Conservation (phyloP, 768 basidiomycete genomes). For the Rhodotorula taiwanensis region DNA sequence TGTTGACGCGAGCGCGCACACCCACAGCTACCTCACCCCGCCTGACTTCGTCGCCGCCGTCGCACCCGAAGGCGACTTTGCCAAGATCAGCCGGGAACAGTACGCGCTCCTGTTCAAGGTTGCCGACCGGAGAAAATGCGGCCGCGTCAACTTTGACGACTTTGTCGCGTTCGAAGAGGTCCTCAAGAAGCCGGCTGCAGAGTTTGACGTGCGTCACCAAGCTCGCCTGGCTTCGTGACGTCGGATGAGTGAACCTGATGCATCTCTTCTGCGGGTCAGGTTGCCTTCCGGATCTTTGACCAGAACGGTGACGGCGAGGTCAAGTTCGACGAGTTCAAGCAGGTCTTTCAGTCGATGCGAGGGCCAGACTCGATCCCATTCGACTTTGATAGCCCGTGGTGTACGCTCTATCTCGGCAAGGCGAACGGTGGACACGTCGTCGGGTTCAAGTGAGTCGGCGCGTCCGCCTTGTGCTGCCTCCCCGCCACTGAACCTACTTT, state of each 20-base stretch:
- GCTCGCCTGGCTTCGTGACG: not conserved
- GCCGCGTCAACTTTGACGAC: slow-evolving; percentile 85
- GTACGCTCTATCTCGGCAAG: slow-evolving; percentile 90
- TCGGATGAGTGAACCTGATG: slow-evolving; percentile 4
- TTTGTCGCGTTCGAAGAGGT: slow-evolving; percentile 91
- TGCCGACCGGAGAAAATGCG: slow-evolving; percentile 69
- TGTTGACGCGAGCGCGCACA: too few species aligned
- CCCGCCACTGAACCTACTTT: not conserved
- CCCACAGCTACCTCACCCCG: slow-evolving; percentile 67
- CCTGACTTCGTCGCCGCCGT: slow-evolving; percentile 93
- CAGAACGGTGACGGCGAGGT: slow-evolving; percentile 89
- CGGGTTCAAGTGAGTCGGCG: slow-evolving; percentile 36
- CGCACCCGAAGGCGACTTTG: slow-evolving; percentile 74
- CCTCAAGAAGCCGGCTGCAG: slow-evolving; percentile 87
- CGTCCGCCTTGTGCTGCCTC: not conserved
- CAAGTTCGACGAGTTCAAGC: slow-evolving; percentile 89
- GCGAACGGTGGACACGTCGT: slow-evolving; percentile 57
- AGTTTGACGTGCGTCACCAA: slow-evolving; percentile 51
- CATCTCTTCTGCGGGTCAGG: too few species aligned
- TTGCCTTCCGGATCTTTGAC: slow-evolving; percentile 39
- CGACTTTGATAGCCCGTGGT: slow-evolving; percentile 75
- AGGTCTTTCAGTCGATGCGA: slow-evolving; percentile 73
- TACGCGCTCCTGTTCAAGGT: slow-evolving; percentile 85
- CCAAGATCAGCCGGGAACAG: slow-evolving; percentile 77
- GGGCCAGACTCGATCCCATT: slow-evolving; percentile 80